Evolutionary conservation across 306 rosid genomes (phyloP).

Genomic region (Sophora flavescens): DNA sequence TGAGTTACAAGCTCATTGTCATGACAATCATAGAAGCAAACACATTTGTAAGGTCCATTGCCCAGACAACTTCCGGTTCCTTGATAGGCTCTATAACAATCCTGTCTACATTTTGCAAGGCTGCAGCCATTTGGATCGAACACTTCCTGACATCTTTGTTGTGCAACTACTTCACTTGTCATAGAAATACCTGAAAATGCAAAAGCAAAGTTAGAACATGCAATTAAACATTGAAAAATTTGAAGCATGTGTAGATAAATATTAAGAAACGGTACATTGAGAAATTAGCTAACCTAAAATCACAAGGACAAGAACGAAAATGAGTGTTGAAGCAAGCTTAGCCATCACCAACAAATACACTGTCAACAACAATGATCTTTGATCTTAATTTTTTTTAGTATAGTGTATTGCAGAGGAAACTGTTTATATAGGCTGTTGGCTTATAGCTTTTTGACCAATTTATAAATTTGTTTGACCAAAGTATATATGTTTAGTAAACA

Average conservation of each 20-base stretch:
- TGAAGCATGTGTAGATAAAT: neutral
- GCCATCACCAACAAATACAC: neutral
- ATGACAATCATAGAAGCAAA: neutral
- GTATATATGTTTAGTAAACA: too few species aligned
- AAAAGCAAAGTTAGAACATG: neutral
- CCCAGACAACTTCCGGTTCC: neutral
- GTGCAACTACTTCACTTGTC: neutral
- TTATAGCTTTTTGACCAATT: too few species aligned
- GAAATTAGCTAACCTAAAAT: neutral
- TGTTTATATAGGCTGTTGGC: too few species aligned
- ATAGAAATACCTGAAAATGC: neutral
- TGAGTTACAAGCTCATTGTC: neutral
- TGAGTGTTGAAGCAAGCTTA: neutral
- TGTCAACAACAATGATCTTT: neutral
- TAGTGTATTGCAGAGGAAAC: neutral
- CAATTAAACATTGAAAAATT: neutral
- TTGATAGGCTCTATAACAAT: too few species aligned
- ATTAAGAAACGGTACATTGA: neutral
- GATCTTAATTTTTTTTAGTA: neutral
- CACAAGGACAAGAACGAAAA: neutral
- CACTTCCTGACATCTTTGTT: neutral
- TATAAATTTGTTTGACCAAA: too few species aligned
- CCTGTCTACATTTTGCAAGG: neutral
- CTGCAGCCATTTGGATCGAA: neutral
- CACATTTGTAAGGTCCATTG: neutral